Evolutionary conservation across 164 flowering plant species (phyloP), one percentile per base, ranked within the genome.

Genomic region (Vitis amurensis): DNA sequence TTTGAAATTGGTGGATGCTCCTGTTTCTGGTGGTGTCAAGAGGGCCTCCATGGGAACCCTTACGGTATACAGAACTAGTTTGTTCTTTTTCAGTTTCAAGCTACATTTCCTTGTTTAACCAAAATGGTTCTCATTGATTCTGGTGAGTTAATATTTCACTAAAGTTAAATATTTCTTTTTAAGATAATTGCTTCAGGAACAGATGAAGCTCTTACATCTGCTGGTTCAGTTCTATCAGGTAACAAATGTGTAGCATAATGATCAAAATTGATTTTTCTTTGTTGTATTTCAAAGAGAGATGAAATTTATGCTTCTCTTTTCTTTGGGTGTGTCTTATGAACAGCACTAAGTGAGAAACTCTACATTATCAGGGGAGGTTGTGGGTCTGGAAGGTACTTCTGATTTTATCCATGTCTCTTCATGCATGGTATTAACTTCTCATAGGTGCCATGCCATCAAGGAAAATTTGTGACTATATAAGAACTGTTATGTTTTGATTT

Each of bases 21-120:
- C 99, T 72, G 99, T 96, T 59, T 96, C 99, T 77, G 99, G 99
- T 70, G 99, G 99, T 71, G 98, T 96, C 70, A 79, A 81, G 77
- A 86, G 82, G 73, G 99, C 99, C 23, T 68, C 97, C 14, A 69
- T 65, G 61, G 99, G 99, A 74, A 81, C 88, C 67, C 96, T 96
- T 72, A 96, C 99, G 80, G 99, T 93, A 71, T 60, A 90, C 7
- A 71, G 57, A 31, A 74, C 11, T 4, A 48, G 27, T 9, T 61
- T 27, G 1, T 9, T 17, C n/a, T 64, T n/a, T 55, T 31, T 23
- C 2, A 9, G 23, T 12, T 53, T 68, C 16, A 14, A 14, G 44
- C 23, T 48, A 13, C 19, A 48, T 16, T 17, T 67, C 4, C 31
- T 44, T 44, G 10, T 50, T 12, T 17, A 44, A 11, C 3, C 9